Conservation (phyloP, 1,284 basidiomycete species). For the Trametes sp. region DNA sequence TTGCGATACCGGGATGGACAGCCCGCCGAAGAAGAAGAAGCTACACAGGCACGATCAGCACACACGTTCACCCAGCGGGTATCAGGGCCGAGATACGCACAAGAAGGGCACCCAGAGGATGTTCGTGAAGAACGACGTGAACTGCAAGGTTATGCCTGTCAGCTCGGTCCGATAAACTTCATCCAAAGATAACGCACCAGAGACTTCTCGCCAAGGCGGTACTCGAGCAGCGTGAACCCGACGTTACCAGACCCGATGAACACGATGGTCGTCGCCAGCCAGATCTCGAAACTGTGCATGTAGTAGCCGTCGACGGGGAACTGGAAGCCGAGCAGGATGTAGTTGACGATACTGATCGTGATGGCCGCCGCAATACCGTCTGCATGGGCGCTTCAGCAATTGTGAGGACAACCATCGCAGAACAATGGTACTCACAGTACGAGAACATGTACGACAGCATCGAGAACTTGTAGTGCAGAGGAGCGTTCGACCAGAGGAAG, state of each 20-base stretch:
- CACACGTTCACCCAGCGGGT: not conserved
- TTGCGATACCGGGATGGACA: slow-evolving; percentile 55
- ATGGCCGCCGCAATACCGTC: slow-evolving; percentile 50
- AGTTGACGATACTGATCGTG: slow-evolving; percentile 50
- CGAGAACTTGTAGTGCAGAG: slow-evolving; percentile 54
- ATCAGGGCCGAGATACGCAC: slow-evolving; percentile 37
- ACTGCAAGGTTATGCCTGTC: slow-evolving; percentile 27
- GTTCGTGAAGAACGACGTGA: slow-evolving; percentile 49
- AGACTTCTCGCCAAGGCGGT: slow-evolving; percentile 52
- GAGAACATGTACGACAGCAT: slow-evolving; percentile 56
- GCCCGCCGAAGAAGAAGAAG: slow-evolving; percentile 64
- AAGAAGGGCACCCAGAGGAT: slow-evolving; percentile 58
- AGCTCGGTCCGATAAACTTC: not conserved
- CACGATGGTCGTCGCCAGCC: slow-evolving; percentile 58
- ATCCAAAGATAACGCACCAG: slow-evolving; percentile 35
- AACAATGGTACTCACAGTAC: slow-evolving; percentile 46
- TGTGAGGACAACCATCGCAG: not conserved
- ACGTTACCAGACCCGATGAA: slow-evolving; percentile 59
- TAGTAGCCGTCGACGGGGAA: slow-evolving; percentile 57
- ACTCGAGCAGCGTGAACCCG: slow-evolving; percentile 56
- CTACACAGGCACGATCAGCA: slow-evolving; percentile 41
- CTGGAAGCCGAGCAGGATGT: slow-evolving; percentile 54
- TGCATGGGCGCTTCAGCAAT: slow-evolving; percentile 21
- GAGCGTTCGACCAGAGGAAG: slow-evolving; percentile 51
- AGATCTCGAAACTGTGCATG: slow-evolving; percentile 52